A percentile compares a stretch with the other conserved stretches of the same genome.
phyloP scores from a whole-genome alignment of 1,139 yeast genomes.

The Diutina neorugosa region DNA sequence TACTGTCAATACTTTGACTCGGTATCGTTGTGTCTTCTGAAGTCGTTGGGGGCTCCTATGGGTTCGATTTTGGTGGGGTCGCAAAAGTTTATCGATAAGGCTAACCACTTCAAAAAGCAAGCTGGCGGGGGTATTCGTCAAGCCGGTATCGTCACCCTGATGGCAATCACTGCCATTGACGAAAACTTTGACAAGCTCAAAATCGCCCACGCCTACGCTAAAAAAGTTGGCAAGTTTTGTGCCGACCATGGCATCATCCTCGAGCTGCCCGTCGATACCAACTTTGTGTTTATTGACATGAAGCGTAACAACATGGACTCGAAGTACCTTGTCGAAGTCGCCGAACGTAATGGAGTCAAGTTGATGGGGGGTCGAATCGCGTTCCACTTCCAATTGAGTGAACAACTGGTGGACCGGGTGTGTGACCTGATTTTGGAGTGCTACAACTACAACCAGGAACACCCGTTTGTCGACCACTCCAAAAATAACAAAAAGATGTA shows the following conservation, averaged over 20 bases:
- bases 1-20: constrained; percentile 78
- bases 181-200: constrained; percentile 55
- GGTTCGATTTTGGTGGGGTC: constrained; percentile 82
- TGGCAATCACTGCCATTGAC: constrained; percentile 73
- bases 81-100: constrained; percentile 47
- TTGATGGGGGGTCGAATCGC: constrained; percentile 70
- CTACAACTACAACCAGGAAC: constrained; percentile 25
- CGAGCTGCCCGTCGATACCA: constrained; percentile 74
- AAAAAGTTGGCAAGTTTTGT: constrained; percentile 53
- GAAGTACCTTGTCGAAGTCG: constrained; percentile 40
- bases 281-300: constrained; percentile 71
- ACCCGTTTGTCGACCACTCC: constrained; percentile 15
- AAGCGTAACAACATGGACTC: constrained; percentile 49
- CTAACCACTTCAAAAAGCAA: constrained; percentile 84
- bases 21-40: constrained; percentile 79
- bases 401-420: constrained; percentile 53
- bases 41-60: constrained; percentile 89
- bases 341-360: constrained; percentile 49
- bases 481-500: constrained; percentile 22
- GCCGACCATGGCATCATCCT: constrained; percentile 40
- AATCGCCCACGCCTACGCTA: constrained; percentile 57
- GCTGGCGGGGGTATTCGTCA: constrained; percentile 95
- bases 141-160: constrained; percentile 69
- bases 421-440: constrained; percentile 52
- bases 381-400: constrained; percentile 71